These are phyloP conservation scores for Allium fistulosum DNA, from an alignment of 106 monocot genomes.

Conservation along the genomic window DNA sequence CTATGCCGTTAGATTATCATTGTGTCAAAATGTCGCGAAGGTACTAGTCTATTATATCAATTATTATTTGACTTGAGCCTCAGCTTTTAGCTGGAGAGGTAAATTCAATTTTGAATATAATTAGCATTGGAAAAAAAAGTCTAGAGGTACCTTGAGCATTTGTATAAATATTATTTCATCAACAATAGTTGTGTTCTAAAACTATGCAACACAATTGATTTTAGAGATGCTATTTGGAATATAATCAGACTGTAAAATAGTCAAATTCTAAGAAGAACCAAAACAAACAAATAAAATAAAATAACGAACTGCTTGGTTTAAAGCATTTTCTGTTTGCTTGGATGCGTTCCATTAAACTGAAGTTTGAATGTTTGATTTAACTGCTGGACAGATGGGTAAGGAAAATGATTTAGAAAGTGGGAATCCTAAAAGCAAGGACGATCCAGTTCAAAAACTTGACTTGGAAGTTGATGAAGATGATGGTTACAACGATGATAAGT, in stretches of 20 bases:
- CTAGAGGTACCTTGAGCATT: no score
- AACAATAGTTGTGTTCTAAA: no score
- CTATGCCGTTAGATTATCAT: neutral
- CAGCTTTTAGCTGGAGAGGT: no score
- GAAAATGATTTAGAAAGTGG: slow-evolving; percentile 13
- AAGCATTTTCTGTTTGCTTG: neutral
- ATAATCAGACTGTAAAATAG: no score
- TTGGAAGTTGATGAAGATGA: neutral
- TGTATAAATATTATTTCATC: no score
- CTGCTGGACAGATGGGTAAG: slow-evolving; percentile 10
- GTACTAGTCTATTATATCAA: no score
- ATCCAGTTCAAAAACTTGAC: slow-evolving; percentile 9
- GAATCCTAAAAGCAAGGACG: slow-evolving; percentile 9
- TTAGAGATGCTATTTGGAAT: neutral
- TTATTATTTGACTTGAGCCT: no score
- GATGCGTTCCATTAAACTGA: neutral
- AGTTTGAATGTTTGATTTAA: neutral
- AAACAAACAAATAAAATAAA: no score
- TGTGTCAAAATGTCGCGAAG: no score
- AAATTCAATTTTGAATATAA: no score
- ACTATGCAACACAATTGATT: neutral
- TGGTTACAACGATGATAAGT: neutral
- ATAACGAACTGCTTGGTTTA: neutral
- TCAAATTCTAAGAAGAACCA: no score
- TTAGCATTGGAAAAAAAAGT: no score